Percentiles rank a stretch among this genome's conserved stretches.
Conservation (phyloP, 2,329 filamentous ascomycete genomes). For the Pseudogymnoascus sp. region DNA sequence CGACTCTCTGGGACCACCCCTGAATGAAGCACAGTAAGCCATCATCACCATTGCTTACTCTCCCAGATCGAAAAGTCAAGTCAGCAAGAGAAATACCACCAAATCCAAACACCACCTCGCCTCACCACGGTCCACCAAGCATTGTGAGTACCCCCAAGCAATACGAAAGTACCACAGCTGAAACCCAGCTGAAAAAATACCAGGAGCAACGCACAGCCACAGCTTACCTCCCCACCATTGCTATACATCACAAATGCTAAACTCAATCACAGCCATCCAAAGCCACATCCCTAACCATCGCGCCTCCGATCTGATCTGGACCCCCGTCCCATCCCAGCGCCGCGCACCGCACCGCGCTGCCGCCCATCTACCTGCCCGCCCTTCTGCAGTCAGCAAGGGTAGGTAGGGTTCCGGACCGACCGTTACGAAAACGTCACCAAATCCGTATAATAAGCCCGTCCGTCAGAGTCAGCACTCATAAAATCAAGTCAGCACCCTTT, state of each 20-base stretch:
- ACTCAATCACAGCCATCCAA: not conserved
- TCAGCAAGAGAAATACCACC: not conserved
- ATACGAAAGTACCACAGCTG: not conserved
- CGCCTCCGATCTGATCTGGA: not conserved
- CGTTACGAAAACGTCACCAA: not conserved
- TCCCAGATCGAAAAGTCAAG: too few species aligned
- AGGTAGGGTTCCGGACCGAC: not conserved
- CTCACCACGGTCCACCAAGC: not conserved
- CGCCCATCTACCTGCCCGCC: not conserved
- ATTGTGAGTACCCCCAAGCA: not conserved
- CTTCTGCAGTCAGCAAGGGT: not conserved
- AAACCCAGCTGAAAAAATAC: not conserved
- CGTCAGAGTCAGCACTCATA: too few species aligned
- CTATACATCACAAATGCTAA: not conserved
- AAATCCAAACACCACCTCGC: not conserved
- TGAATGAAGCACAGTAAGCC: not conserved
- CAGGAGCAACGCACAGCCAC: not conserved
- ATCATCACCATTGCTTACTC: not conserved
- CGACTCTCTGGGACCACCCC: not conserved
- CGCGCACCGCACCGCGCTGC: not conserved
- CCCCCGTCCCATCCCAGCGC: not conserved
- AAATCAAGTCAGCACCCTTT: not conserved
- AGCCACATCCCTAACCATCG: not conserved
- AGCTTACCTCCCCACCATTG: not conserved
- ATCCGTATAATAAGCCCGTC: not conserved